phyloP scores from a whole-genome alignment of 345 rosid species.

The Garcia nutans region DNA sequence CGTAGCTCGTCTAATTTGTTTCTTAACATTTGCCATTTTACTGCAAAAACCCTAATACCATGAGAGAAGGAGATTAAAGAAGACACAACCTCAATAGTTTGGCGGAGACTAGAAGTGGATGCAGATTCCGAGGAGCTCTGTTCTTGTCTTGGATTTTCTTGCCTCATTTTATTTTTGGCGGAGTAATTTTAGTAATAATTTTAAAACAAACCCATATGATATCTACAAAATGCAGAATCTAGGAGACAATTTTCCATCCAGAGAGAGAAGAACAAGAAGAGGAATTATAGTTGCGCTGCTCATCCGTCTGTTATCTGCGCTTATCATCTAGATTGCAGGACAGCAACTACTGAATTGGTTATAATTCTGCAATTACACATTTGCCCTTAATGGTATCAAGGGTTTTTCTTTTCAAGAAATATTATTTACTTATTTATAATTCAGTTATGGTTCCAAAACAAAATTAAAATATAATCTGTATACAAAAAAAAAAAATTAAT shows the following conservation, averaged over 20 bases:
- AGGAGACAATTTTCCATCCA: background rate
- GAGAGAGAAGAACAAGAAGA: background rate
- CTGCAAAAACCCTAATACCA: constrained; percentile 61
- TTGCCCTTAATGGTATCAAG: constrained; percentile 18
- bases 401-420: background rate
- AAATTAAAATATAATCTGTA: too few relatives aligned
- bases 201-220: constrained; percentile 39
- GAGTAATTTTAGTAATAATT: constrained; percentile 8
- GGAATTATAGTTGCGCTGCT: background rate
- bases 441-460: too few relatives aligned
- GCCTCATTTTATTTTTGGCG: constrained; percentile 26
- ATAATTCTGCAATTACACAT: constrained; percentile 17
- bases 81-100: constrained; percentile 57
- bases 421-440: background rate
- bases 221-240: background rate
- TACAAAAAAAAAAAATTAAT: too few relatives aligned
- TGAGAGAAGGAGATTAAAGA: constrained; percentile 65
- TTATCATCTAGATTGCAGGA: constrained; percentile 20
- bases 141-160: constrained; percentile 22
- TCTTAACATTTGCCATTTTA: constrained; percentile 81
- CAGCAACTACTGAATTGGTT: constrained; percentile 17
- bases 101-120: constrained; percentile 34
- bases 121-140: constrained; percentile 24
- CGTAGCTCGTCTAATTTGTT: constrained; percentile 68
- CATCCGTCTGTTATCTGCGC: background rate